Conservation (phyloP, 441 rosid genomes). For the Aquilaria agallochum region DNA sequence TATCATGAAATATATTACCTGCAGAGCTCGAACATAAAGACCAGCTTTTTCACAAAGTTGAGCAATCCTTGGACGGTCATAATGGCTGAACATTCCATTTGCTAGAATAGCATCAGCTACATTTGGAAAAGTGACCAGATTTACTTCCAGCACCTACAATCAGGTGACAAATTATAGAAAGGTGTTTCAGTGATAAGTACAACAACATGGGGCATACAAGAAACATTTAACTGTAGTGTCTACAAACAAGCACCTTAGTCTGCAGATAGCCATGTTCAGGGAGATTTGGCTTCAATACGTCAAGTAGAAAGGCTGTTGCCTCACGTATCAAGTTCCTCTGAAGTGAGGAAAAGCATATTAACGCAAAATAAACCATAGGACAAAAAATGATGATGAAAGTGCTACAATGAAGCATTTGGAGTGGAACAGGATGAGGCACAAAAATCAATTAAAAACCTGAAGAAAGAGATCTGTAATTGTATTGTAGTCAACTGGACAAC, state of each 20-base stretch:
- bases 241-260: constrained; percentile 57
- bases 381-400: background rate
- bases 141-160: constrained; percentile 83
- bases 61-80: constrained; percentile 91
- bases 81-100: constrained; percentile 96
- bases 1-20: constrained; percentile 29
- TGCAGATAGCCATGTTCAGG: constrained; percentile 92
- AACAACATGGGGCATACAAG: too few relatives aligned
- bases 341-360: constrained; percentile 1
- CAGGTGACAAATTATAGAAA: too few relatives aligned
- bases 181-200: too few relatives aligned
- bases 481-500: constrained; percentile 94
- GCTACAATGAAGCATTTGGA: background rate
- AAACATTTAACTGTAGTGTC: background rate
- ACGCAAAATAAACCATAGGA: constrained; percentile 4
- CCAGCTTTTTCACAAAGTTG: constrained; percentile 98
- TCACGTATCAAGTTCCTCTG: constrained; percentile 98
- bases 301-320: constrained; percentile 95
- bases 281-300: constrained; percentile 93
- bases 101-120: constrained; percentile 99
- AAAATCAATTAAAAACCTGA: constrained; percentile 49
- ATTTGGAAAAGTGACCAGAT: constrained; percentile 94
- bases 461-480: constrained; percentile 97
- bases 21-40: constrained; percentile 61
- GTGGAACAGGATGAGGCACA: background rate